Base-by-base conservation (phyloP, 2,329 filamentous ascomycete genomes). In the Cercospora janseana region DNA sequence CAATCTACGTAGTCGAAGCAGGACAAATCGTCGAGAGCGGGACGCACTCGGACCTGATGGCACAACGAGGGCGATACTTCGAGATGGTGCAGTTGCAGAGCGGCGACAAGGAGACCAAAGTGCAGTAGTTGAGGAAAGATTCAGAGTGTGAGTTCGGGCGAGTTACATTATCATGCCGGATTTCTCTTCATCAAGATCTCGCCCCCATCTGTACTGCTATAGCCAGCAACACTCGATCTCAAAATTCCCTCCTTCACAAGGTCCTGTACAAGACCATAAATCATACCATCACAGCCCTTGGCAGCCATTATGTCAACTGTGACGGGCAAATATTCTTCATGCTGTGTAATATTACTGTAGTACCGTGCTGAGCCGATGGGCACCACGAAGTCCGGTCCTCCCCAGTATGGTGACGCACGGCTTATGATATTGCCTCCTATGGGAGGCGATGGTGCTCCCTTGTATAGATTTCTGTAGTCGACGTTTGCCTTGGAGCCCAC, bases 261-360 rank as follows among this genome's bases (percentile, higher is more conserved):
- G 32, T 79, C 76, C 42, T 74, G 67, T 2, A 80, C 76, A 42
- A 84, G 63, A 34, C 71, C 73, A 32, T 77, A 78, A 20, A 84
- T 59, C 69, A 83, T 71, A 0, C 78, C 77, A 65, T 85, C 82
- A 54, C 82, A 85, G 0, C 81, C 80, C 55, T 75, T 77, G 0
- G 79, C 77, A 0, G 74, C 80, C 66, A 84, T 67, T 15, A 84
- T 68, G 53, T 80, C 72, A 0, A 83, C 74, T 1, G 78, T 75
- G 0, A 85, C 80, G 0, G 81, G 82, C 26, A 83, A 62, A 37
- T 72, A 70, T 61, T 80, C 77, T 1, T 68, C 67, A 48, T 77
- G 71, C 0, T 68, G 54, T 0, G 76, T 79, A n/a, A 79, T 70
- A 3, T 69, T 74, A 6, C 71, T 75, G 38, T 69, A 68, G 46